phyloP scores from a whole-genome alignment of 2,329 filamentous ascomycete genomes.

The Aspergillus proliferans region DNA sequence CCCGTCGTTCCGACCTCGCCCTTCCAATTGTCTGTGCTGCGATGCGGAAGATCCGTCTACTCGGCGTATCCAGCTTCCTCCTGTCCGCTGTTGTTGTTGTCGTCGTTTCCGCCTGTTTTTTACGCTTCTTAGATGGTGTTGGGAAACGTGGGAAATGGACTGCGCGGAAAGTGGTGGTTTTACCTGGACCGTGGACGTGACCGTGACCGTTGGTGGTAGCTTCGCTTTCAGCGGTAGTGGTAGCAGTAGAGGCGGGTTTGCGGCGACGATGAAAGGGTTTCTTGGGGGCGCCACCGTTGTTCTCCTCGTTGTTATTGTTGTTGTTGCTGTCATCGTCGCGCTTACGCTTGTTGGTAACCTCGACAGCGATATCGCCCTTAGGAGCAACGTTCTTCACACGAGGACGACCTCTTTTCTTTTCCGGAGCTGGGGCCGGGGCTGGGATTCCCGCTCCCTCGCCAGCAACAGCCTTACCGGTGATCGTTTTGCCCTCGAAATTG shows the following conservation, averaged over 20 bases:
- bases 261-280: not conserved
- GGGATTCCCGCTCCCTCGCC: not conserved
- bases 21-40: not conserved
- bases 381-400: no score
- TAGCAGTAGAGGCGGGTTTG: not conserved
- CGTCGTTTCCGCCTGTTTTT: not conserved
- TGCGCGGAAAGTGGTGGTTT: not conserved
- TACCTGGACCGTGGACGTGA: not conserved
- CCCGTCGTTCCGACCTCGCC: not conserved
- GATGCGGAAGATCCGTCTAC: not conserved
- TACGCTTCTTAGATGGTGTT: not conserved
- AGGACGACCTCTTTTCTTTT: no score
- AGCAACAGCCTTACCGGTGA: not conserved
- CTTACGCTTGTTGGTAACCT: no score
- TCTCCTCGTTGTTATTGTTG: no score
- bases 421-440: no score
- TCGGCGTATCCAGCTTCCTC: not conserved
- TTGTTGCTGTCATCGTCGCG: no score
- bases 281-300: no score
- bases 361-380: no score
- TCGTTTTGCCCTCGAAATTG: constrained; percentile 11
- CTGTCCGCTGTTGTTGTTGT: not conserved
- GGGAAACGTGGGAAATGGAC: not conserved
- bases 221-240: not conserved
- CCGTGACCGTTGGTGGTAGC: not conserved